Base-by-base conservation (phyloP, 768 basidiomycete species). In the Russula vinacea region DNA sequence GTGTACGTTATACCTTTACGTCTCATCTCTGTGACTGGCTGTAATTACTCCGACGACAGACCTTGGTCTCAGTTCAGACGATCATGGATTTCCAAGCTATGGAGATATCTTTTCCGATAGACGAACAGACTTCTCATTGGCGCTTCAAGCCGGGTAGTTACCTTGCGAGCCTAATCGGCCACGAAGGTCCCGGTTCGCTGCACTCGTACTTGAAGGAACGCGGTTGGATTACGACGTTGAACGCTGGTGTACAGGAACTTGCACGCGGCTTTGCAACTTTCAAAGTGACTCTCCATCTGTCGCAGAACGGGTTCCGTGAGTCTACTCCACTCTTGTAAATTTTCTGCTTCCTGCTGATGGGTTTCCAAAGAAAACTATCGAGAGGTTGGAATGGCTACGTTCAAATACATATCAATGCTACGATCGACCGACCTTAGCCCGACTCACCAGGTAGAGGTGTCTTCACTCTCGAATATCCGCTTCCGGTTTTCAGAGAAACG, bases 101-200 rank as follows among this genome's bases (percentile, higher is more conserved):
- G 56, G 94, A 95, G 71, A 81, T 96, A 26, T 86, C 86, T 3
- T 94, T 93, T 76, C 84, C 90, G 64, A 74, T 95, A 71, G 82
- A 82, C 70, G 83, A 87, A 76, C 82, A 94, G 77, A 77, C 88
- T 61, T 82, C 82, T 61, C 74, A 85, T 70, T 84, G 92, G 91
- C 82, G 85, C 69, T 78, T 86, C 73, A 90, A 95, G 75, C 94
- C 95, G 5, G 84, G 79, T 6, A 74, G 83, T 60, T 89, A 92
- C 73, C 72, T 98, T 26, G 80, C 85, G 4, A 90, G 94, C 71
- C 86, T 96, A 71, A 75, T 94, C 37, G 94, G 94, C 0, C 93
- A 98, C 71, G 94, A 98, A 76, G 94, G 94, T 1, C 86, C 88
- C 40, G 96, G 96, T 1, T 98, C 96, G 0, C 76, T 98, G 35